Percentiles rank a stretch among this genome's conserved stretches.
phyloP scores from a whole-genome alignment of 164 flowering plant genomes.

The Annona cherimola region DNA sequence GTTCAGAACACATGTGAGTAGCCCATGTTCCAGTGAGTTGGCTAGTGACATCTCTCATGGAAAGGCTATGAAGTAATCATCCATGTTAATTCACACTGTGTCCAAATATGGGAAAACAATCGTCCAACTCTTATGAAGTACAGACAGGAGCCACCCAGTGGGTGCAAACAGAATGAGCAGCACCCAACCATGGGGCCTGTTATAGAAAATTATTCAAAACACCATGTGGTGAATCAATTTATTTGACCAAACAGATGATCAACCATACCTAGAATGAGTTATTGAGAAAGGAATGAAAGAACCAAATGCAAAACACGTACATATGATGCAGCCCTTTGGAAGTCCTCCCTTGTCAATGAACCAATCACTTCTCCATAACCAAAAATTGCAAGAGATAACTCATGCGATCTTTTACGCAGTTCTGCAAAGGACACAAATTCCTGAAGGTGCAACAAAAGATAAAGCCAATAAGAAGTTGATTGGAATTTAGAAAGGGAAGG shows the following conservation, averaged over 20 bases:
- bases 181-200: not conserved
- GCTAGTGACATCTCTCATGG: not conserved
- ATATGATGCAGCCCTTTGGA: slow-evolving; percentile 80
- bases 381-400: slow-evolving; percentile 79
- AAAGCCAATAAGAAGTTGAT: not conserved
- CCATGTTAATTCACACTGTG: not conserved
- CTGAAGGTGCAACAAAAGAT: slow-evolving; percentile 8
- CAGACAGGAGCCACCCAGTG: not conserved
- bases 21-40: not conserved
- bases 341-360: slow-evolving; percentile 58
- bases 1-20: not conserved
- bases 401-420: slow-evolving; percentile 53
- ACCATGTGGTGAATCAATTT: not conserved
- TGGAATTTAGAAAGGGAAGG: not conserved
- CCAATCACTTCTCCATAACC: slow-evolving; percentile 75
- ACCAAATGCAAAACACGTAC: slow-evolving; percentile 26
- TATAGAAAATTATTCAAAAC: not conserved
- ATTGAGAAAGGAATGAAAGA: not conserved
- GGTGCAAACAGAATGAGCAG: not conserved
- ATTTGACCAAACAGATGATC: not conserved
- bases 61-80: not conserved
- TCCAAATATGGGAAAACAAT: not conserved
- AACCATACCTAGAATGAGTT: not conserved
- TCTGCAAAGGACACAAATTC: slow-evolving; percentile 80
- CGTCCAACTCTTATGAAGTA: not conserved